Evolutionary conservation across 805 yeast genomes (phyloP), one percentile per base, ranked within the genome.

Genomic region (Saturnispora zaruensis): DNA sequence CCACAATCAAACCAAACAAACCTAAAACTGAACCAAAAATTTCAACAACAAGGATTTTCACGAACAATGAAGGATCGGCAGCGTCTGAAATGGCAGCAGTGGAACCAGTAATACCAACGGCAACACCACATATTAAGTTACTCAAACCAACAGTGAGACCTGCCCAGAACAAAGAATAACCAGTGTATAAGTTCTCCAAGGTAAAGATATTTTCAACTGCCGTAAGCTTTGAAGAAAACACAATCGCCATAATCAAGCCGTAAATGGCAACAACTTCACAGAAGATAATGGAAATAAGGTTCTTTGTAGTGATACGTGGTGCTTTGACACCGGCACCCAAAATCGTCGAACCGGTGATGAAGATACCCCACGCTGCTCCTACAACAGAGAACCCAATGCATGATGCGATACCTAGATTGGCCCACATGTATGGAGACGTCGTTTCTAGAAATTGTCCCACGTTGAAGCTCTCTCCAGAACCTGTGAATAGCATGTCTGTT

Each of bases 281-380:
- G 75, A 93, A 93, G 71, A 93, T 95, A 67, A 93, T 93, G 40
- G 95, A 86, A 56, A 93, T 95, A 66, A 93, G 78, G 67, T 93
- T 93, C 75, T 93, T 93, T 49, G 99, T 93, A 41, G 98, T 90
- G 65, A 93, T 95, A 66, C 98, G 77, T 47, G 99, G 99, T 13
- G 96, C 93, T 67, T 87, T 87, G 53, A 93, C 97, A 73, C 99
- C 99, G 3, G 99, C 99, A 59, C 99, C 99, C 54, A 93, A 71
- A 59, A 93, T 87, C 26, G 96, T 81, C 1, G 96, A 76, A 38
- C 99, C 99, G 2, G 98, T 91, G 54, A 93, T 78, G 66, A 91
- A 93, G 58, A 93, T 93, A 56, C 99, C 99, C 99, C 99, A 93
- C 5, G 98, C 98, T 14, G 99, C 99, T 37, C 99, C 99, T 40